These are phyloP conservation scores for Colletotrichum filicis DNA, from an alignment of 2,329 filamentous ascomycete species.

Conservation along the genomic window DNA sequence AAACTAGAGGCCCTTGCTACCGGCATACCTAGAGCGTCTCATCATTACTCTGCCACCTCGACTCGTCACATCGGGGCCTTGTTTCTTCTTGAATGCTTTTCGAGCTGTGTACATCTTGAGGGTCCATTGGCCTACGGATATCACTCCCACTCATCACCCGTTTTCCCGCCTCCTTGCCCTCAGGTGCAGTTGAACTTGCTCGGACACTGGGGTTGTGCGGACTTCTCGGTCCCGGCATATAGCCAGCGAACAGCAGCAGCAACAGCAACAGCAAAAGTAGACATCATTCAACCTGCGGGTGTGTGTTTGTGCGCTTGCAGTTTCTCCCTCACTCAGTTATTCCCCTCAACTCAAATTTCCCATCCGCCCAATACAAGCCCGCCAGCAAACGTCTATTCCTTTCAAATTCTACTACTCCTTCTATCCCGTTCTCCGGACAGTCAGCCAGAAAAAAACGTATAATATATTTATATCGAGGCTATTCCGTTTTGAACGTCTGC, in stretches of 20 bases:
- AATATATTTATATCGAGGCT: slow-evolving; percentile 34
- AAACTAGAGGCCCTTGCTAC: slow-evolving; percentile 22
- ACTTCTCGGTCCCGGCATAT: slow-evolving; percentile 17
- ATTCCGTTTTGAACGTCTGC: slow-evolving; percentile 33
- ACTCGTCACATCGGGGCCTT: slow-evolving; percentile 32
- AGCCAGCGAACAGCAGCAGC: background rate
- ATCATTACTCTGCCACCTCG: slow-evolving; percentile 15
- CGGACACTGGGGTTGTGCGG: slow-evolving; percentile 19
- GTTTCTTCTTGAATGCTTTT: slow-evolving; percentile 28
- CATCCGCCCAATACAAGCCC: slow-evolving; percentile 1
- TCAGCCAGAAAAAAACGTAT: slow-evolving; percentile 9
- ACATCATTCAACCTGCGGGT: background rate
- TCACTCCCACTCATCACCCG: background rate
- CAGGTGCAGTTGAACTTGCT: background rate
- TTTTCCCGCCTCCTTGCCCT: background rate
- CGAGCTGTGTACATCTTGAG: slow-evolving; percentile 1
- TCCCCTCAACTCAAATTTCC: background rate
- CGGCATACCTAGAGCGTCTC: slow-evolving; percentile 22
- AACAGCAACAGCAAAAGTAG: background rate
- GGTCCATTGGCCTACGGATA: slow-evolving; percentile 10
- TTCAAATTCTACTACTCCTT: slow-evolving; percentile 1
- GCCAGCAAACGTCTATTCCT: background rate
- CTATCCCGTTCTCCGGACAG: background rate
- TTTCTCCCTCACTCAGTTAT: slow-evolving; percentile 2
- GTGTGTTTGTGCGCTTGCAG: slow-evolving; percentile 31